Percentiles rank a stretch among this genome's conserved stretches.
Evolutionary conservation across 805 yeast genomes (phyloP).

Genomic region (Saccharomycopsis selenospora): DNA sequence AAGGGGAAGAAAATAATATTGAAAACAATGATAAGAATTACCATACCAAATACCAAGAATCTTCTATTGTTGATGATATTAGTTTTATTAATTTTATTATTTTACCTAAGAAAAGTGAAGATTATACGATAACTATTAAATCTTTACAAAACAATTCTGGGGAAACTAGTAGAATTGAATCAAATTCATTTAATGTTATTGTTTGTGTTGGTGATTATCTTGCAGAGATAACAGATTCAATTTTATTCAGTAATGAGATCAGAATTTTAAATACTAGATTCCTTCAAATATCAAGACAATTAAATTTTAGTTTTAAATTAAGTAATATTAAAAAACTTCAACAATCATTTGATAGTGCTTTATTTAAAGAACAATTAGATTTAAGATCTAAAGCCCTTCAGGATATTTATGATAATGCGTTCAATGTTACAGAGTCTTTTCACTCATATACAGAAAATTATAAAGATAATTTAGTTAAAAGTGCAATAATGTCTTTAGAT

Average conservation of each 20-base stretch:
- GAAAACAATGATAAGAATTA: neutral
- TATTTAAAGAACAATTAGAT: neutral
- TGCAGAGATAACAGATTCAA: neutral
- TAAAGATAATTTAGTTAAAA: neutral
- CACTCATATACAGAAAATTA: neutral
- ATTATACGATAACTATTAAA: neutral
- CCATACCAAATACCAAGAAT: neutral
- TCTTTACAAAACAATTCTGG: neutral
- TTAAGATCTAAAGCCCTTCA: neutral
- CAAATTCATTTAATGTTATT: neutral
- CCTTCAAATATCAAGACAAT: neutral
- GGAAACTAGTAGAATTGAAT: too few species aligned
- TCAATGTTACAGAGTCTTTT: neutral
- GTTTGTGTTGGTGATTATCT: neutral
- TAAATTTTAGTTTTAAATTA: neutral
- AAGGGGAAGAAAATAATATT: neutral
- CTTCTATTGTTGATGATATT: neutral
- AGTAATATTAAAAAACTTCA: neutral
- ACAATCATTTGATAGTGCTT: neutral
- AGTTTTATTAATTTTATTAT: neutral
- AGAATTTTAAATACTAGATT: neutral
- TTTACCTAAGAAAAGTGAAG: neutral
- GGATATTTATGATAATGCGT: neutral
- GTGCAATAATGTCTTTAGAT: neutral
- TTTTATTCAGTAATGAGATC: neutral